phyloP scores from a whole-genome alignment of 768 basidiomycete species.

The Pholiota microspora region DNA sequence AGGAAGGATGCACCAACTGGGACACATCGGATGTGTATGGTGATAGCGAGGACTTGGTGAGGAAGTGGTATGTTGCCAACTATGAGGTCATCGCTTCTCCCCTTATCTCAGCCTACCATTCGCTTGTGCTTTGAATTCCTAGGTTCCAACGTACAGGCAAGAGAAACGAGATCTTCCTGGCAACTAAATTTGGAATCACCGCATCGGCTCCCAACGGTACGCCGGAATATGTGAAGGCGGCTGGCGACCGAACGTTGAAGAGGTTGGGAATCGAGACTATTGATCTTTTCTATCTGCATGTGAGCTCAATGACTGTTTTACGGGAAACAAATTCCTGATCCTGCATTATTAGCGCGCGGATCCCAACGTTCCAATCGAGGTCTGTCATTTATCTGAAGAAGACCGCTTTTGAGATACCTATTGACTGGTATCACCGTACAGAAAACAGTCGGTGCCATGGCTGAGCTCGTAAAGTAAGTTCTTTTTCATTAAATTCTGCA shows the following conservation, averaged over 20 bases:
- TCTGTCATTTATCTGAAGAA: conserved; percentile 14
- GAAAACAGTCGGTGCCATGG: conserved; percentile 46
- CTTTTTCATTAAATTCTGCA: too few species aligned
- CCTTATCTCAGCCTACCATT: neutral
- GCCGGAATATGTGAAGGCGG: conserved; percentile 37
- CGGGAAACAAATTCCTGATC: too few species aligned
- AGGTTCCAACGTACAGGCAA: conserved; percentile 54
- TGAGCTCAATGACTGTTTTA: conserved; percentile 16
- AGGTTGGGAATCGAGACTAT: conserved; percentile 39
- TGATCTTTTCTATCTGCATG: conserved; percentile 48
- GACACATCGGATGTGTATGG: conserved; percentile 48
- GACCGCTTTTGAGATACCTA: neutral
- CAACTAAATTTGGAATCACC: conserved; percentile 46
- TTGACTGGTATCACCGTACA: conserved; percentile 8
- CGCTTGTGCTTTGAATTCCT: neutral
- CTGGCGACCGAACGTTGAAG: conserved; percentile 37
- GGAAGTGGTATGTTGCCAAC: conserved; percentile 43
- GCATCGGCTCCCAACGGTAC: conserved; percentile 22
- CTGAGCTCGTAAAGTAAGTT: conserved; percentile 51
- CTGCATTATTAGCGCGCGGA: conserved; percentile 30
- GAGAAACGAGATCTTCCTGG: conserved; percentile 57
- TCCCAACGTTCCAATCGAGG: conserved; percentile 42
- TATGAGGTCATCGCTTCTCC: too few species aligned
- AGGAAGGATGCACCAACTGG: conserved; percentile 44
- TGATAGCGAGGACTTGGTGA: conserved; percentile 41